Percentiles rank a stretch among this genome's conserved stretches.
Evolutionary conservation across 176 grass and related monocot genomes (phyloP).

Genomic region (Eragrostis curvula): DNA sequence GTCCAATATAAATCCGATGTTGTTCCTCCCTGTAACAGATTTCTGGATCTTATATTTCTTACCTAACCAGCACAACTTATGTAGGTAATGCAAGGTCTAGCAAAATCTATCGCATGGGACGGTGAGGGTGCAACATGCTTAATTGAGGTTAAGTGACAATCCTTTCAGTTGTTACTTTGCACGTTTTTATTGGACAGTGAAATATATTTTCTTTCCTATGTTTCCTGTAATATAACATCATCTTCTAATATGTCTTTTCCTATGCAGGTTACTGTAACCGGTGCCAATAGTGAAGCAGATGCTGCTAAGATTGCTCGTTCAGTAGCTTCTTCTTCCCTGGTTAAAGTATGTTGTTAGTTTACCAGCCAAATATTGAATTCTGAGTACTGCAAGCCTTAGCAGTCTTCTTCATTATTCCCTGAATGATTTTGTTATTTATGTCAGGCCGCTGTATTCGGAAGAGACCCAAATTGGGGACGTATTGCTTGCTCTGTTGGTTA

Average conservation of each 20-base stretch:
- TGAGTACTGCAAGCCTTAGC: background rate
- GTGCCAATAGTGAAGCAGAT: slow-evolving; percentile 73
- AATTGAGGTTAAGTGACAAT: slow-evolving; percentile 73
- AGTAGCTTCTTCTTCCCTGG: slow-evolving; percentile 94
- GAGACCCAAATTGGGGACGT: slow-evolving; percentile 98
- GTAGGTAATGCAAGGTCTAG: slow-evolving; percentile 99
- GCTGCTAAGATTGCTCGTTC: slow-evolving; percentile 89
- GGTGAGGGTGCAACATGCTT: slow-evolving; percentile 97
- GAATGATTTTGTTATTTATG: slow-evolving; percentile 32
- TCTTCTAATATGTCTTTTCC: slow-evolving; percentile 19
- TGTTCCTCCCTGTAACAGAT: background rate
- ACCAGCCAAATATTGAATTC: slow-evolving; percentile 16
- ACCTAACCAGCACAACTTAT: background rate
- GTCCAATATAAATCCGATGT: background rate
- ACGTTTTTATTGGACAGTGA: background rate
- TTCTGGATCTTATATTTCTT: background rate
- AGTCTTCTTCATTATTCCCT: slow-evolving; percentile 16
- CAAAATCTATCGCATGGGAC: slow-evolving; percentile 98
- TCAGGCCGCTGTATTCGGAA: slow-evolving; percentile 92
- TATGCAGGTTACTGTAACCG: slow-evolving; percentile 73
- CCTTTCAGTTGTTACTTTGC: slow-evolving; percentile 14
- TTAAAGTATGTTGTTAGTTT: slow-evolving; percentile 72
- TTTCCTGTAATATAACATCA: slow-evolving; percentile 12
- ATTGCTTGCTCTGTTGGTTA: slow-evolving; percentile 97
- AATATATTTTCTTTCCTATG: background rate